Percentiles rank a stretch among this genome's conserved stretches.
Evolutionary conservation across 2,329 filamentous ascomycete genomes (phyloP).

Genomic region (Claviceps quebecensis): DNA sequence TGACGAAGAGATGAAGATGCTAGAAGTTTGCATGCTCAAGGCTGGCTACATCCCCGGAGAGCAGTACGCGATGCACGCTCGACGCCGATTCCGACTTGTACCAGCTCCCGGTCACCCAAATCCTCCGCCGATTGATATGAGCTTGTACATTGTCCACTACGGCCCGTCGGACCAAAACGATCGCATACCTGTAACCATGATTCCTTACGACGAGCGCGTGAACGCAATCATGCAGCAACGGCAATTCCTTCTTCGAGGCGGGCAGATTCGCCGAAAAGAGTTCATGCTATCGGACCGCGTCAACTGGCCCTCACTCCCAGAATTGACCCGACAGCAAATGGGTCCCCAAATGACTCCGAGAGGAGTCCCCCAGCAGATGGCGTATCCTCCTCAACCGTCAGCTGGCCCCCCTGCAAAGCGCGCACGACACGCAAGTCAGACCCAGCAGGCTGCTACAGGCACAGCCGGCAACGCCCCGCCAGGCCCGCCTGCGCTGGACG

Average conservation of each 20-base stretch:
- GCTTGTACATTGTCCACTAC: constrained; percentile 87
- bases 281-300: constrained; percentile 85
- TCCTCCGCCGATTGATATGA: constrained; percentile 59
- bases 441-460: constrained; percentile 16
- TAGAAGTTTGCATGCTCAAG: constrained; percentile 81
- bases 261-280: constrained; percentile 75
- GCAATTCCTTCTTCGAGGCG: constrained; percentile 55
- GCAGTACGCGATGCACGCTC: constrained; percentile 58
- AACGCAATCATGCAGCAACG: constrained; percentile 47
- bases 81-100: constrained; percentile 74
- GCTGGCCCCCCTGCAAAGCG: constrained; percentile 43
- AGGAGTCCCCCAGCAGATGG: constrained; percentile 45
- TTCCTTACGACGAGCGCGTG: constrained; percentile 49
- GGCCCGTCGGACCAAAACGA: constrained; percentile 61
- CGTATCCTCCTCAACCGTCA: constrained; percentile 41
- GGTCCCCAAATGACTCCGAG: constrained; percentile 31
- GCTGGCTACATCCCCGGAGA: constrained; percentile 70
- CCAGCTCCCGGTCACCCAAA: constrained; percentile 57
- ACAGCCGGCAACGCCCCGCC: constrained; percentile 16
- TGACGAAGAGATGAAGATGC: constrained; percentile 38
- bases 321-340: constrained; percentile 35
- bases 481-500: constrained; percentile 25
- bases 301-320: constrained; percentile 76
- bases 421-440: constrained; percentile 30
- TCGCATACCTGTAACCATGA: constrained; percentile 53